Evolutionary conservation across 2,329 filamentous ascomycete genomes (phyloP), one percentile per base, ranked within the genome.

Genomic region (Fusarium odoratissimum): DNA sequence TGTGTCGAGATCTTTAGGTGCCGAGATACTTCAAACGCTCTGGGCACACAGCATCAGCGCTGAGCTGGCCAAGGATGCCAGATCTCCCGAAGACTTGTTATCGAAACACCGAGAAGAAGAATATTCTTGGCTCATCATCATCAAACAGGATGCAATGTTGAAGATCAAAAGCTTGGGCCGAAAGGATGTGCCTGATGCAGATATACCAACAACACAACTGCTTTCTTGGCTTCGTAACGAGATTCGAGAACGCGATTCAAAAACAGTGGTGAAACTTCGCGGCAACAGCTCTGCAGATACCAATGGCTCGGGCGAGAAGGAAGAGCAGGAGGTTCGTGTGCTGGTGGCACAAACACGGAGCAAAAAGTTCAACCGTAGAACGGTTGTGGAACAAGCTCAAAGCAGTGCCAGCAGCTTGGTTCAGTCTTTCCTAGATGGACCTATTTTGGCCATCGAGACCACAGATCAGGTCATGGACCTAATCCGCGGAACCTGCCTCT

Each of bases 281-380:
- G 78, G 75, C 65, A 80, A 74, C 51, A 70, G 66, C 12, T 69
- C 78, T 4, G 79, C 59, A 79, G 81, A 84, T 57, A 74, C 71
- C 17, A 73, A 56, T 40, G 58, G 72, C 55, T 73, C 74, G 9
- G 75, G 64, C 12, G 79, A 82, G n/a, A 77, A 75, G 48, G 79
- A 81, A 31, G 87, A 90, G 65, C 91, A 92, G 74, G 92, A 95
- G 62, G 95, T 98, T 49, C 91, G 93, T 67, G 92, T 98, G n/a
- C 87, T 98, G 8, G 88, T 95, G 10, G 90, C 93, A 2, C 92
- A 93, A 64, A 95, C 94, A 55, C 91, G 92, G 76, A 94, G 91
- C 81, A 98, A 97, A 83, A 98, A 98, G 84, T 93, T 92, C 71
- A 98, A 97, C 82, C 91, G 95, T 59, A 91, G 91, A 78, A 91